Conservation (phyloP, 768 basidiomycete genomes). For the Clitopilus passeckerianus region DNA sequence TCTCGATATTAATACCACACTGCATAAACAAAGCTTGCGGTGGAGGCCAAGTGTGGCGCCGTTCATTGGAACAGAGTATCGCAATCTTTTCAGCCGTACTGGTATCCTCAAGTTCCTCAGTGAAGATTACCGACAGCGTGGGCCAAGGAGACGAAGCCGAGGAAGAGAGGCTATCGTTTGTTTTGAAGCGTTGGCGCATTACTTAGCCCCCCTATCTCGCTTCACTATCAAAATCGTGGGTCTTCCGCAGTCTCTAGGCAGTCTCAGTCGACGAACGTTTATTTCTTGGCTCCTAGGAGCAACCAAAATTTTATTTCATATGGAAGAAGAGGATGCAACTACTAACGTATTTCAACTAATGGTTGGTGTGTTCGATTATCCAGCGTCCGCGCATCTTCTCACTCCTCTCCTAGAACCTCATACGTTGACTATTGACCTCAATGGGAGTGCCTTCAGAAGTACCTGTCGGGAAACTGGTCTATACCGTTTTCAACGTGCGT, state of each 20-base stretch:
- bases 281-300: not conserved
- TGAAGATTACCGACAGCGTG: too few relatives aligned
- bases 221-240: not conserved
- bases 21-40: too few relatives aligned
- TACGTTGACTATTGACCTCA: not conserved
- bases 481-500: slow-evolving; percentile 56
- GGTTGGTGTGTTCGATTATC: not conserved
- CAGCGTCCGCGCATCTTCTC: not conserved
- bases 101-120: too few relatives aligned
- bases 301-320: not conserved
- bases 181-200: not conserved
- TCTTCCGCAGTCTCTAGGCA: not conserved
- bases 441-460: not conserved
- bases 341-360: not conserved
- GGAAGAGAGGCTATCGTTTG: not conserved
- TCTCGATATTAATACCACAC: too few relatives aligned
- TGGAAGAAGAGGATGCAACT: too few relatives aligned
- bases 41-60: too few relatives aligned
- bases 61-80: too few relatives aligned
- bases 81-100: too few relatives aligned
- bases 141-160: not conserved
- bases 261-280: not conserved
- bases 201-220: not conserved
- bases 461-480: slow-evolving; percentile 40
- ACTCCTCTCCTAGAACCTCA: not conserved